Evolutionary conservation across 768 basidiomycete genomes (phyloP).

Genomic region (Termitomyces sp.): DNA sequence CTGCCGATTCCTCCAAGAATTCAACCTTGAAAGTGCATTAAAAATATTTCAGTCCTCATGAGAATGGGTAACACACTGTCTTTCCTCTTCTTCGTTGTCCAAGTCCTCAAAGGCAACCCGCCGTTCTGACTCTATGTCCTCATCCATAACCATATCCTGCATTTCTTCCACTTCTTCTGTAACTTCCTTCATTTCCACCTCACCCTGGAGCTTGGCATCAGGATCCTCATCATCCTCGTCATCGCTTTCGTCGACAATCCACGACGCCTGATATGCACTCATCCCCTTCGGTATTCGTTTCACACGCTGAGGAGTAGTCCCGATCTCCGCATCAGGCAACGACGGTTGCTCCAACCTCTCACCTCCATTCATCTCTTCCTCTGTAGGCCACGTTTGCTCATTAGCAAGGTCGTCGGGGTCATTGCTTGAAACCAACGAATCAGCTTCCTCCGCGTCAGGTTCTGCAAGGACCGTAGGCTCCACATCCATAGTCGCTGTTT

Average conservation of each 20-base stretch:
- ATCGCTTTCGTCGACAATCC: slow-evolving; percentile 85
- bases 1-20: slow-evolving; percentile 61
- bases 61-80: slow-evolving; percentile 55
- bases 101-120: slow-evolving; percentile 69
- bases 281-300: slow-evolving; percentile 89
- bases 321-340: slow-evolving; percentile 59
- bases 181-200: slow-evolving; percentile 30
- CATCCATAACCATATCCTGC: slow-evolving; percentile 51
- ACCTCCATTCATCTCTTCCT: slow-evolving; percentile 78
- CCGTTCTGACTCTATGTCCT: slow-evolving; percentile 50
- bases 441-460: slow-evolving; percentile 58
- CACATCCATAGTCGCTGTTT: slow-evolving; percentile 52
- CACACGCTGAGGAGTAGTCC: slow-evolving; percentile 77
- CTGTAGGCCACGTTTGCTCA: slow-evolving; percentile 98
- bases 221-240: slow-evolving; percentile 49
- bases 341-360: slow-evolving; percentile 21
- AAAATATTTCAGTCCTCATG: background rate
- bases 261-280: slow-evolving; percentile 95
- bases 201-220: slow-evolving; percentile 37
- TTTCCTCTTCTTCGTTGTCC: slow-evolving; percentile 78
- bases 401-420: slow-evolving; percentile 86
- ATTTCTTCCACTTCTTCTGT: slow-evolving; percentile 61
- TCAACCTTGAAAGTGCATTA: slow-evolving; percentile 39
- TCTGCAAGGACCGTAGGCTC: slow-evolving; percentile 64
- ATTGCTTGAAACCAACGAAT: slow-evolving; percentile 84